These are phyloP conservation scores for Coemansia reversa DNA, from an alignment of 192 early-diverging fungal species.

Conservation along the genomic window DNA sequence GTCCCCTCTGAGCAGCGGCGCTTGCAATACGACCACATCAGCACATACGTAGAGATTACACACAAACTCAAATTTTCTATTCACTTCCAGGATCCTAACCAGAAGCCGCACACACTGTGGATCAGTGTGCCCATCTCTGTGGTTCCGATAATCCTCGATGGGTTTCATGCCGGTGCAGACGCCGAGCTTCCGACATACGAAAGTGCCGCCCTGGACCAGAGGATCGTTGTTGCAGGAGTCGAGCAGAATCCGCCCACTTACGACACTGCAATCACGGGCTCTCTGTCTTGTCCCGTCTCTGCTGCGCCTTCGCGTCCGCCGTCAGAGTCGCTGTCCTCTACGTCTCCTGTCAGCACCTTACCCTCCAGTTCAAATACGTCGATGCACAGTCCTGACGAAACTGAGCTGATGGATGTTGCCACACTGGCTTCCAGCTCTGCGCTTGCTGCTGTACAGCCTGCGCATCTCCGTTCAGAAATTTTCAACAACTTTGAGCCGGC, in stretches of 20 bases:
- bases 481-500: not conserved
- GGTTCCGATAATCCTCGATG: constrained; percentile 36
- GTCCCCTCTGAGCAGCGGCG: constrained; percentile 33
- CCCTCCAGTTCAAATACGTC: constrained; percentile 14
- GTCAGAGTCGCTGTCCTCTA: not conserved
- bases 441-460: not conserved
- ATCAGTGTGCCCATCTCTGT: constrained; percentile 50
- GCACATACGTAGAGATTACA: constrained; percentile 47
- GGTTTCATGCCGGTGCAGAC: constrained; percentile 9
- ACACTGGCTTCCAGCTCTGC: not conserved
- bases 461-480: not conserved
- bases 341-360: not conserved
- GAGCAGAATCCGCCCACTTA: constrained; percentile 45
- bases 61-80: constrained; percentile 54
- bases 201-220: constrained; percentile 36
- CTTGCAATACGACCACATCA: constrained; percentile 52
- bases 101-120: constrained; percentile 43
- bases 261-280: constrained; percentile 26
- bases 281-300: constrained; percentile 8
- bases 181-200: constrained; percentile 40
- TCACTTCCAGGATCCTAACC: constrained; percentile 40
- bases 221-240: constrained; percentile 20
- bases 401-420: not conserved
- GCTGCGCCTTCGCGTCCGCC: not conserved
- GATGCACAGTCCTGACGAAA: constrained; percentile 13